Base-by-base conservation (phyloP, 2,329 filamentous ascomycete species). In the Alternaria sp. region DNA sequence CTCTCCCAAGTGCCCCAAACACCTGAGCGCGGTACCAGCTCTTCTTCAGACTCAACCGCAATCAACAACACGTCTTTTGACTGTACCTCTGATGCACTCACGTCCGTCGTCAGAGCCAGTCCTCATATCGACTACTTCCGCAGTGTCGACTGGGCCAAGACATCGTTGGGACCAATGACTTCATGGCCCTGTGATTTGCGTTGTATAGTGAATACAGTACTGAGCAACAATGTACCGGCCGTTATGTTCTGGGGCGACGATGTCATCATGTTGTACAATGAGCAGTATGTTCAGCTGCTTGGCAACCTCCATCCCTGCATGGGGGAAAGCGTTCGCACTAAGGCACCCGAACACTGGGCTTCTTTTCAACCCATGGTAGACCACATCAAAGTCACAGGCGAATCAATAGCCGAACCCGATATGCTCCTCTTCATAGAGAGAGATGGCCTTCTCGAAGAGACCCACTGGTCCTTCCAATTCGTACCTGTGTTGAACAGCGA, bases 401-500 rank as follows among this genome's bases (percentile, higher is more conserved):
- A 67, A 26, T 62, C 66, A 2, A 39, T 72, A 1, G 56, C 54
- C n/a, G 64, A 74, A 72, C 86, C 91, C 57, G 90, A 93, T 66
- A 88, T 93, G 62, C 85, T 85, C 41, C 80, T 93, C 0, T 92
- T 92, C 68, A 82, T 94, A 10, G 80, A 83, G 28, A 85, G 90
- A 11, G 84, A 88, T 61, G 85, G 86, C 2, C 90, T 85, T 58
- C 75, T 91, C 1, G 90, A 95, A 74, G 91, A 94, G 71, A 87
- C 89, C 0, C 93, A 90, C 69, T 93, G 92, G 75, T 90, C 88
- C 11, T 93, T 90, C 87, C 89, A 87, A 2, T 86, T 93, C 33
- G 87, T 93, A 13, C 91, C 91, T 0, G 79, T 93, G 39, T 82
- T 93, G 2, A 89, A 90, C 5, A 81, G 82, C 10, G 85, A 91